phyloP scores from a whole-genome alignment of 1,284 basidiomycete species.

The Irpex rosettiformis region DNA sequence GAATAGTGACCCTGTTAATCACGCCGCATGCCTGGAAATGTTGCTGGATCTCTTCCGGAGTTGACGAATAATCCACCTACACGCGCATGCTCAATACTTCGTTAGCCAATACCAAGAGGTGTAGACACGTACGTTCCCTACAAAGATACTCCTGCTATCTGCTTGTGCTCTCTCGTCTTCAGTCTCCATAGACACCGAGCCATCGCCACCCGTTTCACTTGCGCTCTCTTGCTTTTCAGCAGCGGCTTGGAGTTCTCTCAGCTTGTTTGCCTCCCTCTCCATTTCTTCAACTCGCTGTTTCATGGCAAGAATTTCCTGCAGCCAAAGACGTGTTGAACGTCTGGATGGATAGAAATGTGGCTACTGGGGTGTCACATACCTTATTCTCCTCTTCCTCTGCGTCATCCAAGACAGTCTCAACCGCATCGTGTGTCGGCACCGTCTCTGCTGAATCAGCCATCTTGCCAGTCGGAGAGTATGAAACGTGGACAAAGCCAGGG shows the following conservation, averaged over 20 bases:
- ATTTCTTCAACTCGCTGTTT: conserved; percentile 92
- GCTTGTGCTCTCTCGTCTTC: conserved; percentile 78
- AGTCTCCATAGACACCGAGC: conserved; percentile 56
- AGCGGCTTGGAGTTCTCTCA: conserved; percentile 88
- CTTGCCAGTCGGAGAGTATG: not conserved
- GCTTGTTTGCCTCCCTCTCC: conserved; percentile 87
- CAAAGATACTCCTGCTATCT: conserved; percentile 89
- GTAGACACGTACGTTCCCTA: conserved; percentile 85
- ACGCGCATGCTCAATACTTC: not conserved
- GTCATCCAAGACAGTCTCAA: conserved; percentile 30
- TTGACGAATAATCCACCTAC: conserved; percentile 96
- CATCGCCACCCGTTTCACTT: conserved; percentile 38
- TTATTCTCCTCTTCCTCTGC: conserved; percentile 38
- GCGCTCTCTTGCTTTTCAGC: conserved; percentile 59
- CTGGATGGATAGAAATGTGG: not conserved
- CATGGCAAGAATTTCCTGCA: conserved; percentile 80
- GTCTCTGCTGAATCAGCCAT: conserved; percentile 33
- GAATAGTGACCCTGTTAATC: conserved; percentile 98
- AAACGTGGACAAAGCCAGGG: not conserved
- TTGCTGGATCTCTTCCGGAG: conserved; percentile 97
- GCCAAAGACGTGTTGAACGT: not conserved
- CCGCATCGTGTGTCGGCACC: conserved; percentile 23
- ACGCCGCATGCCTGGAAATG: conserved; percentile 98
- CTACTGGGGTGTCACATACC: conserved; percentile 22
- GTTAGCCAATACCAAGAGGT: conserved; percentile 18